These are phyloP conservation scores for Ophiostoma perfectum DNA, from an alignment of 2,329 filamentous ascomycete genomes.

Conservation along the genomic window DNA sequence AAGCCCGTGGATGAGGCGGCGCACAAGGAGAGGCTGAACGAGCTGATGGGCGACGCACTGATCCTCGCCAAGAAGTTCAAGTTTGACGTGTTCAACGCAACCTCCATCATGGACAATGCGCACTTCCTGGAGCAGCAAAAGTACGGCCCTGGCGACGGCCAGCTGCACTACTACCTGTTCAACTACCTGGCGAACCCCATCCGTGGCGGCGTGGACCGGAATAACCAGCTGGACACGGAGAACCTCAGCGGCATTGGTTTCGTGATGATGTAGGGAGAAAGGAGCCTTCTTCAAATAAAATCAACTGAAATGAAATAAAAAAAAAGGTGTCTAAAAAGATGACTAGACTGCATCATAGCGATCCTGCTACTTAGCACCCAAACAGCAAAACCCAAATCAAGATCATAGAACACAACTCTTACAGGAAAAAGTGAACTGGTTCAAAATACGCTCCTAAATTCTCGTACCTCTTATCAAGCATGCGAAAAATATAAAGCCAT, in stretches of 20 bases:
- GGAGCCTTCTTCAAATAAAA: not conserved
- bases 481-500: too few species aligned
- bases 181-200: slow-evolving; percentile 91
- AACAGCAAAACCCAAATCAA: not conserved
- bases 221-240: slow-evolving; percentile 70
- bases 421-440: too few species aligned
- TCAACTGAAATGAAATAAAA: too few species aligned
- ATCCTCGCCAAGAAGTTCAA: slow-evolving; percentile 76
- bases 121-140: slow-evolving; percentile 91
- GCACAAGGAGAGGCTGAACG: slow-evolving; percentile 74
- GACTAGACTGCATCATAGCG: too few species aligned
- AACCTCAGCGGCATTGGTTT: slow-evolving; percentile 82
- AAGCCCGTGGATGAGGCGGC: slow-evolving; percentile 49
- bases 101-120: slow-evolving; percentile 89
- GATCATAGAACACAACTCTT: too few species aligned
- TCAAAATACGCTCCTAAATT: too few species aligned
- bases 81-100: slow-evolving; percentile 95
- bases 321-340: not conserved
- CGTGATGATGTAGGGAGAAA: slow-evolving; percentile 53
- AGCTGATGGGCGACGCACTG: slow-evolving; percentile 75
- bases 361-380: too few species aligned
- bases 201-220: slow-evolving; percentile 73
- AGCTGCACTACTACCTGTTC: slow-evolving; percentile 95
- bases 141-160: slow-evolving; percentile 89
- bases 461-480: too few species aligned